Conservation (phyloP, 257 asterid genomes). For the Osmanthus fragrans region DNA sequence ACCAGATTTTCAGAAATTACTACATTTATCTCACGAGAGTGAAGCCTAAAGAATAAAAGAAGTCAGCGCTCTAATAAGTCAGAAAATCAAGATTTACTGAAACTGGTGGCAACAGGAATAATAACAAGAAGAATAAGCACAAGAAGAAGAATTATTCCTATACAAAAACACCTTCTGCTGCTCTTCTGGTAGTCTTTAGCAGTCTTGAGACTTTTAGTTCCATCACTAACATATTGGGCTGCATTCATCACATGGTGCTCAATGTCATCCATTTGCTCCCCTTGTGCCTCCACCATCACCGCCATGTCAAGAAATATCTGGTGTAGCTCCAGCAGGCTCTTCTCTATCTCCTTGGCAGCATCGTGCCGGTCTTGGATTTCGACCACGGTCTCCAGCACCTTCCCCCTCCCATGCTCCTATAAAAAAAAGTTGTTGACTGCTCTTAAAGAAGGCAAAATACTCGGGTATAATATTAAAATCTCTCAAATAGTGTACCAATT, state of each 20-base stretch:
- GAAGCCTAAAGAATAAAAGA: background rate
- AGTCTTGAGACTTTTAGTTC: constrained; percentile 67
- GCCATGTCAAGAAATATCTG: constrained; percentile 91
- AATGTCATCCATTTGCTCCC: constrained; percentile 89
- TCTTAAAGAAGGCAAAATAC: no score
- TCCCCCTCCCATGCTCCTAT: constrained; percentile 86
- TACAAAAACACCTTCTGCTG: constrained; percentile 75
- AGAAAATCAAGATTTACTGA: constrained; percentile 48
- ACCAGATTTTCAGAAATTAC: background rate
- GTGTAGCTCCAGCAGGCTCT: constrained; percentile 86
- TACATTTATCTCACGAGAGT: background rate
- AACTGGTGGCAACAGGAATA: constrained; percentile 72
- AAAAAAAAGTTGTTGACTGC: no score
- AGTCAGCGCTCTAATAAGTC: no score
- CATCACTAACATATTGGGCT: constrained; percentile 61
- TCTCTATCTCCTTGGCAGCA: constrained; percentile 83
- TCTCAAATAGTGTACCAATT: no score
- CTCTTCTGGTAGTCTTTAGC: constrained; percentile 75
- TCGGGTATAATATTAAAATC: no score
- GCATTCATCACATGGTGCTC: constrained; percentile 86
- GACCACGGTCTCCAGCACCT: constrained; percentile 78
- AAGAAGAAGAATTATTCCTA: constrained; percentile 66
- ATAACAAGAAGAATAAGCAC: constrained; percentile 55
- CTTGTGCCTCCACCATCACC: constrained; percentile 95
- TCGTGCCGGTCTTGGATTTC: constrained; percentile 82